These are phyloP conservation scores for Cutaneotrichosporon arboriforme DNA, from an alignment of 1,284 basidiomycete genomes.

Conservation along the genomic window DNA sequence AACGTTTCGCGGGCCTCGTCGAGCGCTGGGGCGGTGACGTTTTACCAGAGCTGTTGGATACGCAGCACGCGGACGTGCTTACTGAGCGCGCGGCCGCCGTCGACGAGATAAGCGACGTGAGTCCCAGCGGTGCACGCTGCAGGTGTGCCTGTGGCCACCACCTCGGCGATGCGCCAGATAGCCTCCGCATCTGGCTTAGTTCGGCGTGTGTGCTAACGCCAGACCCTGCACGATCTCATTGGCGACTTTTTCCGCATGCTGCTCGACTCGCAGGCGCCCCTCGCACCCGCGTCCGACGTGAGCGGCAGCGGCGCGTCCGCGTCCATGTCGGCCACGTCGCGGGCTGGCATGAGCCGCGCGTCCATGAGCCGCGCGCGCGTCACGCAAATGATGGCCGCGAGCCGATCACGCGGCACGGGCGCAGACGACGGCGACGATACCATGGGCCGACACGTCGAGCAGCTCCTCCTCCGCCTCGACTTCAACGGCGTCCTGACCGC, in stretches of 20 bases:
- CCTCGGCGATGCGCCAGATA: not conserved
- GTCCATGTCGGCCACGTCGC: conserved; percentile 1
- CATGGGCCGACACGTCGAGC: conserved; percentile 73
- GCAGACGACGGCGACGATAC: conserved; percentile 48
- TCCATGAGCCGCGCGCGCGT: conserved; percentile 53
- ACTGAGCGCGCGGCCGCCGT: conserved; percentile 44
- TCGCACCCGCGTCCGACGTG: conserved; percentile 22
- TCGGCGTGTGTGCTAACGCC: conserved; percentile 30
- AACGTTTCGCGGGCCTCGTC: conserved; percentile 72
- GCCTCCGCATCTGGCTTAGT: conserved; percentile 34
- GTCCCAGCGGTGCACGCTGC: conserved; percentile 15
- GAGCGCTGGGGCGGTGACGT: conserved; percentile 91
- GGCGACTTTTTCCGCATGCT: conserved; percentile 64
- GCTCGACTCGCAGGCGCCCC: conserved; percentile 60
- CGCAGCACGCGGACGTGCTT: conserved; percentile 59
- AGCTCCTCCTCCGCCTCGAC: conserved; percentile 72
- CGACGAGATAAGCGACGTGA: conserved; percentile 67
- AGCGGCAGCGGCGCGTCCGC: conserved; percentile 1
- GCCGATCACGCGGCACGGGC: conserved; percentile 57
- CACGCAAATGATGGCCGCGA: conserved; percentile 60
- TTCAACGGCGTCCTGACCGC: conserved; percentile 74
- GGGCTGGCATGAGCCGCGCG: conserved; percentile 19
- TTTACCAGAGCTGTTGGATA: conserved; percentile 71
- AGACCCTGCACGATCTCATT: conserved; percentile 65
- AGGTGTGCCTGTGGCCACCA: not conserved